Evolutionary conservation across 768 basidiomycete species (phyloP).

Genomic region (Mycena amicta): DNA sequence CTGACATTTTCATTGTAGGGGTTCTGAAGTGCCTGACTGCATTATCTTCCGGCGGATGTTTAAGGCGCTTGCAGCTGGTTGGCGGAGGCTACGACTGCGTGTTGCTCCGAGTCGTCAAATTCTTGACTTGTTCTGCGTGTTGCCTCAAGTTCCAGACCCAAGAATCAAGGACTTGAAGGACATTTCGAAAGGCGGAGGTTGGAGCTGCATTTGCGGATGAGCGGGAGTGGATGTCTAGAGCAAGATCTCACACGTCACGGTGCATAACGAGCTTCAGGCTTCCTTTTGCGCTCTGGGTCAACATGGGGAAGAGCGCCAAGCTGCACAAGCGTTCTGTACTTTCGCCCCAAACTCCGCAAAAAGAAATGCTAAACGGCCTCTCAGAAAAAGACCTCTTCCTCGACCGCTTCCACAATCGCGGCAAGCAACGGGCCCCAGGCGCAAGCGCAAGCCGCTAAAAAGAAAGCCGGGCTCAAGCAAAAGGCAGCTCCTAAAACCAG

Average conservation of each 20-base stretch:
- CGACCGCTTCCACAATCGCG: conserved; percentile 18
- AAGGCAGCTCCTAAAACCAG: conserved; percentile 33
- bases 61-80: no score
- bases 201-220: no score
- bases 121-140: no score
- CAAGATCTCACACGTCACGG: no score
- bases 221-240: no score
- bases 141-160: no score
- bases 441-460: conserved; percentile 48
- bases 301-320: conserved; percentile 71
- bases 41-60: no score
- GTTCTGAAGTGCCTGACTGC: not conserved
- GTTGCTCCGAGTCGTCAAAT: no score
- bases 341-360: conserved; percentile 1
- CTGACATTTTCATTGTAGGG: not conserved
- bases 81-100: no score
- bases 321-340: conserved; percentile 62
- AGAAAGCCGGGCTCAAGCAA: conserved; percentile 51
- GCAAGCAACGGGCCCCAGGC: conserved; percentile 29
- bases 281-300: not conserved
- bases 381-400: conserved; percentile 22
- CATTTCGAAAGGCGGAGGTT: no score
- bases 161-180: no score
- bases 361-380: conserved; percentile 35
- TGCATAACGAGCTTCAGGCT: no score